phyloP scores from a whole-genome alignment of 257 asterid genomes.

The Voacanga thouarsii region DNA sequence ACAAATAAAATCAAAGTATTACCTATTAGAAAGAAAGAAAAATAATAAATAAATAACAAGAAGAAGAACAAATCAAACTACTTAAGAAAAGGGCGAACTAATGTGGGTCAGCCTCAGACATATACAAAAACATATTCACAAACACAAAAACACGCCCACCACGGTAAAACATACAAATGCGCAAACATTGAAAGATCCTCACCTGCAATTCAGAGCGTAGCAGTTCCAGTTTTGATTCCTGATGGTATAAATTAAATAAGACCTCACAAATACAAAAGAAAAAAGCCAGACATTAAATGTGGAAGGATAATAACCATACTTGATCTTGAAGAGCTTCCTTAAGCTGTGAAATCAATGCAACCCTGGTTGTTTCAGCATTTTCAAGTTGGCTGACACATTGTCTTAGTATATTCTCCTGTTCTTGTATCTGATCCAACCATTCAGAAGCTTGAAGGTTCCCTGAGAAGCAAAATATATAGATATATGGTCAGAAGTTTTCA shows the following conservation, averaged over 20 bases:
- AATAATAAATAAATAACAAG: background rate
- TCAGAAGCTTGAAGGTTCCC: slow-evolving; percentile 60
- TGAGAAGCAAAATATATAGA: slow-evolving; percentile 19
- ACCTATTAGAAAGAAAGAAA: no score
- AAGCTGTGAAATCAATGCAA: slow-evolving; percentile 64
- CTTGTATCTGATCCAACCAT: slow-evolving; percentile 56
- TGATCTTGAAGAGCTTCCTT: slow-evolving; percentile 82
- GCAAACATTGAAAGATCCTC: slow-evolving; percentile 20
- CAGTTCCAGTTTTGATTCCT: slow-evolving; percentile 81
- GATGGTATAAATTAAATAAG: slow-evolving; percentile 33
- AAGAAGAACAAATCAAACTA: background rate
- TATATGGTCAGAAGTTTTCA: background rate
- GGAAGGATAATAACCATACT: slow-evolving; percentile 38
- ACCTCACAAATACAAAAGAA: slow-evolving; percentile 13
- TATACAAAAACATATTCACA: background rate
- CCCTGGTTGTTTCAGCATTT: slow-evolving; percentile 66
- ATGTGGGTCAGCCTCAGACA: background rate
- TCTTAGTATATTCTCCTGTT: slow-evolving; percentile 61
- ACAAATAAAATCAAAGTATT: background rate
- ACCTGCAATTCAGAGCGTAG: slow-evolving; percentile 67
- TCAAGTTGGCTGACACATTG: slow-evolving; percentile 66
- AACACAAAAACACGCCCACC: background rate
- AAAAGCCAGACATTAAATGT: slow-evolving; percentile 16
- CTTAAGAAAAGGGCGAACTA: no score
- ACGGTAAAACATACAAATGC: background rate